phyloP scores from a whole-genome alignment of 768 basidiomycete species.

The Suillus luteus region DNA sequence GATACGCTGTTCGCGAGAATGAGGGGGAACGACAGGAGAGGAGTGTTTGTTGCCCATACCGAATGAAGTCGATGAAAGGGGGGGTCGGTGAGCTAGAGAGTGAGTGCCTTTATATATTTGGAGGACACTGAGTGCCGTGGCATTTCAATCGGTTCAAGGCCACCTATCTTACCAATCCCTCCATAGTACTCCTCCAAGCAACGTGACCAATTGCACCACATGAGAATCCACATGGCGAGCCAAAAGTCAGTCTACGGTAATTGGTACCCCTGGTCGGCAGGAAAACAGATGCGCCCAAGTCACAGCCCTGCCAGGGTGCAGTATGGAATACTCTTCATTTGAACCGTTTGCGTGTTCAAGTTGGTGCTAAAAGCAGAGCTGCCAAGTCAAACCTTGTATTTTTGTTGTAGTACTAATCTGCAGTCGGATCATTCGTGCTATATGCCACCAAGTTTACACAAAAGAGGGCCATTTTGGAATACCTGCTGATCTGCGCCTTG shows the following conservation, averaged over 20 bases:
- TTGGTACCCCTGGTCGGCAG: neutral
- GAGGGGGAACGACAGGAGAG: constrained; percentile 29
- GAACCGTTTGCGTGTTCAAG: neutral
- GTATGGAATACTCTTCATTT: neutral
- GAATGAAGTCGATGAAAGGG: constrained; percentile 4
- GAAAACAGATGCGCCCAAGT: neutral
- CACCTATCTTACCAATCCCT: neutral
- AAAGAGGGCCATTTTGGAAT: neutral
- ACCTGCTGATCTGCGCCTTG: neutral
- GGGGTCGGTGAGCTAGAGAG: neutral
- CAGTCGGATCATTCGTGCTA: neutral
- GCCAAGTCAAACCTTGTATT: neutral
- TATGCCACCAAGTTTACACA: neutral
- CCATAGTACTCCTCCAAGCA: neutral
- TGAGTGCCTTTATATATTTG: constrained; percentile 6
- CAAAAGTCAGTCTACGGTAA: neutral
- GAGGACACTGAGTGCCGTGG: neutral
- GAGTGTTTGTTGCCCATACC: constrained; percentile 35
- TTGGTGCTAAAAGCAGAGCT: neutral
- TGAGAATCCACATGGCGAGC: neutral
- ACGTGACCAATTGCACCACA: neutral
- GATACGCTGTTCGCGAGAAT: constrained; percentile 13
- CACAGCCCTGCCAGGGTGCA: neutral
- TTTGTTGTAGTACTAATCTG: constrained; percentile 6
- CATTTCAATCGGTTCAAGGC: constrained; percentile 3